Evolutionary conservation across 345 rosid genomes (phyloP).

Genomic region (Populus nigra): DNA sequence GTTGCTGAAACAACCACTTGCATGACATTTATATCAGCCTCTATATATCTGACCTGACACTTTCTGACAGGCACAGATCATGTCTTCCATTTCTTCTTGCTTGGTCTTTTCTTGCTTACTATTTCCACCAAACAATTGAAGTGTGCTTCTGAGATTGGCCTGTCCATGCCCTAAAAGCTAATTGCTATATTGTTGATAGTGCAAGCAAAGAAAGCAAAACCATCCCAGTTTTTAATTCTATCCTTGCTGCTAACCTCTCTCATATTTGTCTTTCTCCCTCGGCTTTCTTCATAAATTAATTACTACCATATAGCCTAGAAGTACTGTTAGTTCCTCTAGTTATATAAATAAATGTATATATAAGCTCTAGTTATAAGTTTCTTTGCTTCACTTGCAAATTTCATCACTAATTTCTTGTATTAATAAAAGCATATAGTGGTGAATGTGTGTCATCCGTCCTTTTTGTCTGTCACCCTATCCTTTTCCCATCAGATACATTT

Average conservation of each 20-base stretch:
- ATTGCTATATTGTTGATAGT: not conserved
- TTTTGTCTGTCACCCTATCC: not conserved
- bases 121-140: too few relatives aligned
- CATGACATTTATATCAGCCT: too few relatives aligned
- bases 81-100: too few relatives aligned
- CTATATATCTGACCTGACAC: too few relatives aligned
- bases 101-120: too few relatives aligned
- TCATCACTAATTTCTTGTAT: not conserved
- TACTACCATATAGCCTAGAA: too few relatives aligned
- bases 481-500: slow-evolving; percentile 9
- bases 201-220: slow-evolving; percentile 11
- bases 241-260: too few relatives aligned
- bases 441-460: too few relatives aligned
- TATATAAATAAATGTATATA: not conserved
- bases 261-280: not conserved
- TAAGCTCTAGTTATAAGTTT: not conserved
- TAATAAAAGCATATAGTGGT: slow-evolving; percentile 2
- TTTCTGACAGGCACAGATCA: too few relatives aligned
- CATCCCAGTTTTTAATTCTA: not conserved
- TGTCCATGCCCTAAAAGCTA: too few relatives aligned
- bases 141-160: too few relatives aligned
- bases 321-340: not conserved
- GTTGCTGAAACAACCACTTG: too few relatives aligned
- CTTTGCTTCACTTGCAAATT: slow-evolving; percentile 24
- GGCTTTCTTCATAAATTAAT: not conserved